Evolutionary conservation across 768 basidiomycete species (phyloP).

Genomic region (Lentinula detonsa): DNA sequence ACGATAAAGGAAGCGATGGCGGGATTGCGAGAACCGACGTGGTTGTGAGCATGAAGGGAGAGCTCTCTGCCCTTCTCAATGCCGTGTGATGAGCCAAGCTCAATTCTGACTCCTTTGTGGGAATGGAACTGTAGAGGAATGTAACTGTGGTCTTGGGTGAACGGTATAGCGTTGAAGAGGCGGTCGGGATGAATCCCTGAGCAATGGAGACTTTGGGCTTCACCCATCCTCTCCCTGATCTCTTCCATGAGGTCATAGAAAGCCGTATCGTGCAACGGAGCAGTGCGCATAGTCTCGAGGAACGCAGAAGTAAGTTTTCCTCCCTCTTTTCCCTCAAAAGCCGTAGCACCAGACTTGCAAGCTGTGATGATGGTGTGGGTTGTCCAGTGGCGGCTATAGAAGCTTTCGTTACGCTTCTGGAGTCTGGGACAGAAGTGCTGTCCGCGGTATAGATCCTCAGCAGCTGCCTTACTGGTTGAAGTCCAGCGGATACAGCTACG

Average conservation of each 20-base stretch:
- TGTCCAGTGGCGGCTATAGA: conserved; percentile 31
- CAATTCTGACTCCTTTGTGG: conserved; percentile 37
- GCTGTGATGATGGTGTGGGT: conserved; percentile 55
- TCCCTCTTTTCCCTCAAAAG: conserved; percentile 56
- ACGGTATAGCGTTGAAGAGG: conserved; percentile 53
- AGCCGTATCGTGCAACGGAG: conserved; percentile 48
- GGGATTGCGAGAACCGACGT: conserved; percentile 51
- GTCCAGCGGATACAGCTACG: conserved; percentile 54
- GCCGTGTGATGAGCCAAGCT: conserved; percentile 57
- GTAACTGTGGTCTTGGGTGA: conserved; percentile 41
- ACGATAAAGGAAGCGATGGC: conserved; percentile 44
- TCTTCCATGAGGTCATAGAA: conserved; percentile 42
- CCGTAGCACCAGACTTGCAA: conserved; percentile 46
- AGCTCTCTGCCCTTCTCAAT: conserved; percentile 60
- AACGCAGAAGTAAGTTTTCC: conserved; percentile 58
- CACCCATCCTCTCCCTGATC: conserved; percentile 30
- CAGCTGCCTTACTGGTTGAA: conserved; percentile 44
- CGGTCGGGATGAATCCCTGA: conserved; percentile 43
- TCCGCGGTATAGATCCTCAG: conserved; percentile 48
- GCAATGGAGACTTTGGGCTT: conserved; percentile 44
- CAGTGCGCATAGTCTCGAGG: conserved; percentile 35
- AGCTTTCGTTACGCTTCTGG: conserved; percentile 31
- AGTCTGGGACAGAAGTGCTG: conserved; percentile 43
- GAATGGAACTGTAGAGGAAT: conserved; percentile 36
- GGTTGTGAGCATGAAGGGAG: conserved; percentile 56